These are phyloP conservation scores for Phytophthora ramorum DNA, from an alignment of 352 stramenopile species.

Conservation along the genomic window DNA sequence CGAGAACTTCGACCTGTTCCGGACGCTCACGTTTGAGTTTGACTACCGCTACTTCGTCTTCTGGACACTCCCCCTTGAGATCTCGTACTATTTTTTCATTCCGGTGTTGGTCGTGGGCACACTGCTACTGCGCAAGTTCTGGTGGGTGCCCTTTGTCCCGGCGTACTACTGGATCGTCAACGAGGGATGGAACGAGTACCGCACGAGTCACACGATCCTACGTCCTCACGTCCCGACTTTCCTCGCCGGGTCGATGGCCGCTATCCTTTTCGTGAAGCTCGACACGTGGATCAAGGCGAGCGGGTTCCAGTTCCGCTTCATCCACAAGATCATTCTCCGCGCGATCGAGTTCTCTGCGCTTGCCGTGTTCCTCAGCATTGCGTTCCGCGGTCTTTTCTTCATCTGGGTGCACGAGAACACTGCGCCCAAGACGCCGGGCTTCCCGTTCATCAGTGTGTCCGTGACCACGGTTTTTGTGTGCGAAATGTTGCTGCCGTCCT, in stretches of 20 bases:
- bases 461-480: conserved; percentile 41
- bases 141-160: conserved; percentile 42
- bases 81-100: conserved; percentile 63
- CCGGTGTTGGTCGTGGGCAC: conserved; percentile 41
- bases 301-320: conserved; percentile 35
- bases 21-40: conserved; percentile 52
- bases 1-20: conserved; percentile 39
- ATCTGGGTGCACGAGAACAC: conserved; percentile 47
- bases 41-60: conserved; percentile 55
- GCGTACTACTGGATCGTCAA: conserved; percentile 41
- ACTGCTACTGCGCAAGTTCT: conserved; percentile 34
- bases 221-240: conserved; percentile 45
- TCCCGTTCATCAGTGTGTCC: conserved; percentile 43
- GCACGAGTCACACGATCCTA: conserved; percentile 27
- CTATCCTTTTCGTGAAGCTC: conserved; percentile 42
- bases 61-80: conserved; percentile 60
- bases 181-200: conserved; percentile 37
- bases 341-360: conserved; percentile 31
- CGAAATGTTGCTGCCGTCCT: conserved; percentile 47
- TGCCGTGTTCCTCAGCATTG: conserved; percentile 39
- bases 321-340: conserved; percentile 26
- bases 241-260: conserved; percentile 48
- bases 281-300: conserved; percentile 36
- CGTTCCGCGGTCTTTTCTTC: conserved; percentile 46
- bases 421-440: conserved; percentile 25